phyloP scores from a whole-genome alignment of 257 asterid genomes.

The Haberlea rhodopensis region DNA sequence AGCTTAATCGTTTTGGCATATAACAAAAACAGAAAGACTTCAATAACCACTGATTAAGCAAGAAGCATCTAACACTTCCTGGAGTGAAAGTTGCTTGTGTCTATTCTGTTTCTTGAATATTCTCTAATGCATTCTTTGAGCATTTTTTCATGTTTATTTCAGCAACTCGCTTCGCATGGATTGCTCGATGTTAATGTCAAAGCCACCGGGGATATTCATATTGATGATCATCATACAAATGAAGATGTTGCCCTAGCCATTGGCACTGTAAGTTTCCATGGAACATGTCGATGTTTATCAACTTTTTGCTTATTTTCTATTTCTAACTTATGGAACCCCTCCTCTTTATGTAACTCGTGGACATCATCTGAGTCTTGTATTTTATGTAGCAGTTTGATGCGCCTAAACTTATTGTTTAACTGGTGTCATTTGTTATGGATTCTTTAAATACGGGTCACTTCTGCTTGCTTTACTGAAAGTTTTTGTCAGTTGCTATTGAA shows the following conservation, averaged over 20 bases:
- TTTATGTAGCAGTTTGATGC: background rate
- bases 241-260: slow-evolving; percentile 90
- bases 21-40: background rate
- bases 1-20: background rate
- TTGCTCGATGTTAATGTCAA: slow-evolving; percentile 74
- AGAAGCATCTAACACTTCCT: slow-evolving; percentile 6
- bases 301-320: no score
- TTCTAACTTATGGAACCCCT: slow-evolving; percentile 5
- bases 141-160: slow-evolving; percentile 28
- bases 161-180: slow-evolving; percentile 98
- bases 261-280: slow-evolving; percentile 61
- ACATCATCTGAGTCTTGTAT: slow-evolving; percentile 6
- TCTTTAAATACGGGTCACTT: no score
- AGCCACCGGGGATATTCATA: slow-evolving; percentile 87
- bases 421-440: no score
- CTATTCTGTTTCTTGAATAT: background rate
- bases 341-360: background rate
- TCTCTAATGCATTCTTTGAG: background rate
- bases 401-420: background rate
- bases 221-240: slow-evolving; percentile 93
- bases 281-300: background rate
- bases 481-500: background rate
- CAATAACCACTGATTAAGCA: background rate
- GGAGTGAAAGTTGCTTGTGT: background rate
- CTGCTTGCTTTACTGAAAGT: slow-evolving; percentile 12